Conservation (phyloP, 2,329 filamentous ascomycete species). For the Trichophyton mentagrophytes region DNA sequence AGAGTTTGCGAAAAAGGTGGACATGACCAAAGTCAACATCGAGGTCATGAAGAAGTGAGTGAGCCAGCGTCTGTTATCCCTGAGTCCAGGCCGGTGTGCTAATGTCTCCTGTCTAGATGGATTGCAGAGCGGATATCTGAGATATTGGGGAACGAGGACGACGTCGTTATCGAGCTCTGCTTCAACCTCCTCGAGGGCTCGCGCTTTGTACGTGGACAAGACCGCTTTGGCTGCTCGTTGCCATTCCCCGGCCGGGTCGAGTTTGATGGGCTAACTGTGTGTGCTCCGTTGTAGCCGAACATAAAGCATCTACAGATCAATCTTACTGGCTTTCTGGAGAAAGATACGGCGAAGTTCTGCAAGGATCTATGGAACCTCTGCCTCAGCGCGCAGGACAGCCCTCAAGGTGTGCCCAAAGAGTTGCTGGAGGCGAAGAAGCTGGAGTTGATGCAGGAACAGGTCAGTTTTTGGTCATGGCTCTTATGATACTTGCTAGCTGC, state of each 20-base stretch:
- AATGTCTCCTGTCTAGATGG: conserved; percentile 51
- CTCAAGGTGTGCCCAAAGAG: conserved; percentile 86
- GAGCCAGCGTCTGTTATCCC: conserved; percentile 4
- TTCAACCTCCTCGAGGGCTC: conserved; percentile 58
- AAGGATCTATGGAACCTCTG: conserved; percentile 88
- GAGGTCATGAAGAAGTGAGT: conserved; percentile 94
- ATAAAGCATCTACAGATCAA: conserved; percentile 93
- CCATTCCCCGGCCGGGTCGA: not conserved
- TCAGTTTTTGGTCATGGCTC: conserved; percentile 24
- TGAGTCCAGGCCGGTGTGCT: not conserved
- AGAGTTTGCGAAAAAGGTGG: conserved; percentile 90
- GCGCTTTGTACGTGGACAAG: conserved; percentile 51
- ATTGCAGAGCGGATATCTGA: conserved; percentile 77
- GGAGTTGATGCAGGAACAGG: conserved; percentile 91
- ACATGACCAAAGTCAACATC: conserved; percentile 93
- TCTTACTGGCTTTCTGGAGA: conserved; percentile 87
- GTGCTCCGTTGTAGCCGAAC: conserved; percentile 54
- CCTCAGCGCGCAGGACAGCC: conserved; percentile 75
- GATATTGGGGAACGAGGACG: conserved; percentile 84
- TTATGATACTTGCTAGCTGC: not conserved
- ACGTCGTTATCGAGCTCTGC: conserved; percentile 82
- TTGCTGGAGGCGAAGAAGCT: conserved; percentile 91
- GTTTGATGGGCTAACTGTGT: conserved; percentile 15
- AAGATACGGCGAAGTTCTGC: conserved; percentile 78
- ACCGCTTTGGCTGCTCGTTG: conserved; percentile 3